These are phyloP conservation scores for Neofusicoccum umdonicola DNA, from an alignment of 2,329 filamentous ascomycete species.

Conservation along the genomic window DNA sequence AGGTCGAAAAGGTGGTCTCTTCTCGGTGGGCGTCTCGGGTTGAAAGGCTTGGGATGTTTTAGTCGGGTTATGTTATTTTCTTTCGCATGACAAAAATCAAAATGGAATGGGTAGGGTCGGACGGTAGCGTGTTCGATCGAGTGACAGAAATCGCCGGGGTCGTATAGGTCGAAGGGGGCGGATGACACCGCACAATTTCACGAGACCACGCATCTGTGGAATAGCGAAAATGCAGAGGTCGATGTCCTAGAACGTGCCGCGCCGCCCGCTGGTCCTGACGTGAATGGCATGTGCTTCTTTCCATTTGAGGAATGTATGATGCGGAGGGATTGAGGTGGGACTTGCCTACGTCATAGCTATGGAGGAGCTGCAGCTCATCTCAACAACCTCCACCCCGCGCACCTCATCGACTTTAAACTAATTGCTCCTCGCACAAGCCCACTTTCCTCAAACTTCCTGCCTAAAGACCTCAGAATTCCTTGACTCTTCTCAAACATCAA, in stretches of 20 bases:
- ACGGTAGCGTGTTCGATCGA: conserved; percentile 50
- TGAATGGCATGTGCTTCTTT: background rate
- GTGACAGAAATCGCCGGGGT: conserved; percentile 51
- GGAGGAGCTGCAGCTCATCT: conserved; percentile 5
- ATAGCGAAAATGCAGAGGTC: conserved; percentile 19
- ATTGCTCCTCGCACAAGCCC: background rate
- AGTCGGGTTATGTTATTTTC: conserved; percentile 11
- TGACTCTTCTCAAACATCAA: background rate
- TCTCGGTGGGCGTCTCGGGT: conserved; percentile 17
- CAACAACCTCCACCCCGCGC: conserved; percentile 5
- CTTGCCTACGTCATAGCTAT: conserved; percentile 6
- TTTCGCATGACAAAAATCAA: conserved; percentile 15
- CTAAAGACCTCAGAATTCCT: background rate
- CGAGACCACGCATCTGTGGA: conserved; percentile 18
- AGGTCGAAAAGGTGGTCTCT: conserved; percentile 4
- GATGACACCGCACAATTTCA: conserved; percentile 23
- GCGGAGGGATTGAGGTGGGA: background rate
- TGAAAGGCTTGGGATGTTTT: conserved; percentile 15
- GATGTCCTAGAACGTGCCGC: conserved; percentile 2
- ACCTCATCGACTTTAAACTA: background rate
- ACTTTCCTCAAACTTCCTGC: too few species aligned
- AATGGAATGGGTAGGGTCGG: conserved; percentile 38
- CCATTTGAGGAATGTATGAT: conserved; percentile 1
- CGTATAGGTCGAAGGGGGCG: conserved; percentile 45
- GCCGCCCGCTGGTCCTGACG: background rate